Conservation (phyloP, 2,329 filamentous ascomycete species). For the Xylaria sp. region DNA sequence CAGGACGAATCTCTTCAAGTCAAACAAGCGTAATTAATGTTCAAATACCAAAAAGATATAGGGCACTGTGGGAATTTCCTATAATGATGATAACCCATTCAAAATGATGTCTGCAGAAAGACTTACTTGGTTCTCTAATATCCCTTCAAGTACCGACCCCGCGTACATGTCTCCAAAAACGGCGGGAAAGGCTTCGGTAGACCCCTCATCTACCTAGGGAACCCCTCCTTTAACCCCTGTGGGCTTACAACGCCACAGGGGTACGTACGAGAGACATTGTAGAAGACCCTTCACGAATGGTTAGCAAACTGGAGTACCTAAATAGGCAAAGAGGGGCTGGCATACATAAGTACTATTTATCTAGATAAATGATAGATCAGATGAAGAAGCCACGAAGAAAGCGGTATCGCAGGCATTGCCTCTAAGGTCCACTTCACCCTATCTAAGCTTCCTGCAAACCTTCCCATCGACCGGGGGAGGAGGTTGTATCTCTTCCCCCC, state of each 20-base stretch:
- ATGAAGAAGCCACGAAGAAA: neutral
- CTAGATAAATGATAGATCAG: neutral
- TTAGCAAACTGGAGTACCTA: neutral
- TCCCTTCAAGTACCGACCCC: neutral
- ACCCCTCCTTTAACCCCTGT: neutral
- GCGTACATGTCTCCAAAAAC: constrained; percentile 4
- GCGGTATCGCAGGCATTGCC: constrained; percentile 5
- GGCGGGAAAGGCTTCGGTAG: neutral
- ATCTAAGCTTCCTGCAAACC: neutral
- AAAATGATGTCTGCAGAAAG: neutral
- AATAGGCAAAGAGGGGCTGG: constrained; percentile 3
- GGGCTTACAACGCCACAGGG: too few relatives aligned
- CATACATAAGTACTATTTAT: neutral
- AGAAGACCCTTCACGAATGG: too few relatives aligned
- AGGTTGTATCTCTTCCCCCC: neutral
- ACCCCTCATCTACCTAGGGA: neutral
- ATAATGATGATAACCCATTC: neutral
- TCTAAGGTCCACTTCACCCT: neutral
- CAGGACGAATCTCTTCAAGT: neutral
- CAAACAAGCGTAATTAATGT: neutral
- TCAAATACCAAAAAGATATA: neutral
- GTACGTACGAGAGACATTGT: too few relatives aligned
- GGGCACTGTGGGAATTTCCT: neutral
- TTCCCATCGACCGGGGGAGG: neutral
- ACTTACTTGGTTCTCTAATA: neutral